phyloP scores from a whole-genome alignment of 2,329 filamentous ascomycete genomes.

The Chaetothyriales sp. region DNA sequence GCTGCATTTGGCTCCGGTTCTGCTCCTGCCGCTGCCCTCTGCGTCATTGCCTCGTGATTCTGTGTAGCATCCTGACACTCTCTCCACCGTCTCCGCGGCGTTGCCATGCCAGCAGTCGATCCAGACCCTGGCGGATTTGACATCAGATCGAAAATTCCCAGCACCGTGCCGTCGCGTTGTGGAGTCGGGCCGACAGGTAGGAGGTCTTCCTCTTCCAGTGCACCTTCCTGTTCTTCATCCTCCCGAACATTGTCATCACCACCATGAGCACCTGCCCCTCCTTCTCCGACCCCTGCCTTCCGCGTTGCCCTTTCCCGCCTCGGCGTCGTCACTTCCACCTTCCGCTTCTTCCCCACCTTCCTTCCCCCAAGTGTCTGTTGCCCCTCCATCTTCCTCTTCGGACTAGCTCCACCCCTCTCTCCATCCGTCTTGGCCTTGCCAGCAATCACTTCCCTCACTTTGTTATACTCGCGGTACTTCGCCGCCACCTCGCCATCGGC shows the following conservation, averaged over 20 bases:
- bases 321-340: too few species aligned
- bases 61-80: slow-evolving; percentile 7
- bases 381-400: background rate
- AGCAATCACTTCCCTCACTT: slow-evolving; percentile 23
- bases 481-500: slow-evolving; percentile 30
- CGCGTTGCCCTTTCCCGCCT: too few species aligned
- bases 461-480: slow-evolving; percentile 37
- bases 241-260: background rate
- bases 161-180: slow-evolving; percentile 34
- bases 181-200: slow-evolving; percentile 34
- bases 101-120: slow-evolving; percentile 19
- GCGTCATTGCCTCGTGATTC: background rate
- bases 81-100: slow-evolving; percentile 16
- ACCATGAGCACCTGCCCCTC: background rate
- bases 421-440: slow-evolving; percentile 8
- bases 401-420: background rate
- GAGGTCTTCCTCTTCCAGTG: slow-evolving; percentile 6
- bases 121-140: slow-evolving; percentile 25
- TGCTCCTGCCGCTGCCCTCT: background rate
- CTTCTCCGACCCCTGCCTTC: background rate
- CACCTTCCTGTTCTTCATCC: slow-evolving; percentile 1
- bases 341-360: too few species aligned
- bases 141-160: slow-evolving; percentile 36
- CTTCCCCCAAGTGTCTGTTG: too few species aligned
- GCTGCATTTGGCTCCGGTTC: background rate